Base-by-base conservation (phyloP, 495 filamentous ascomycete genomes). In the Penicillium ochrochloron region DNA sequence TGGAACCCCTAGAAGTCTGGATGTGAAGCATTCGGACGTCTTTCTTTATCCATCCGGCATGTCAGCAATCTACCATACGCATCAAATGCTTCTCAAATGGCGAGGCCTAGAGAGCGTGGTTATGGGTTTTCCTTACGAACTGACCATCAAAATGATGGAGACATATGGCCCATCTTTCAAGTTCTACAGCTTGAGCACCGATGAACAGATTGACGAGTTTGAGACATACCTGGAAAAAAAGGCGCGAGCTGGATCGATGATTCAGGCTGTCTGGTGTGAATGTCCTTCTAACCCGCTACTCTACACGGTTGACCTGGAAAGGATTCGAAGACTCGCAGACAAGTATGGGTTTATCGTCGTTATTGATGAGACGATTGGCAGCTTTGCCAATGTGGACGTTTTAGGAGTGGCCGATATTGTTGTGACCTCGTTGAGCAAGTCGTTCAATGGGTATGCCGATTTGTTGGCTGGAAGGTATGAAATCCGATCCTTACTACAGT, bases 281-380 rank as follows among this genome's bases (percentile, higher is more conserved):
- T 59, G 63, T 52, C 81, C 83, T 9, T 74, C 71, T 25, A 85
- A 84, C 60, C 83, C 82, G 8, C 62, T 82, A 0, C 39, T 84
- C 8, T 69, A 70, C 8, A 78, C 78, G 19, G 66, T 75, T 7
- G 76, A 86, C 67, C 19, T 86, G n/a, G 41, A 58, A 17, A 65
- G 81, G n/a, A 61, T 86, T 37, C 68, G 69, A 10, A 15, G 37
- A 0, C 54, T 81, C 33, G 74, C 83, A 1, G 70, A 81, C 50
- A 73, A 78, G 57, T 77, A 81, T 66, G 66, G 64, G n/a, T 80
- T 85, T 68, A 60, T 78, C 33, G 46, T 84, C 1, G 76, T 84
- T 2, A 63, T 77, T 11, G 84, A 86, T 67, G 83, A 86, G 12
- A 85, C 83, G 0, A 66, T 83, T 29, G 81, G 75, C 3, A 81